Percentiles rank a stretch among this genome's conserved stretches.
Conservation (phyloP, 345 rosid genomes). For the Tarenaya hassleriana region DNA sequence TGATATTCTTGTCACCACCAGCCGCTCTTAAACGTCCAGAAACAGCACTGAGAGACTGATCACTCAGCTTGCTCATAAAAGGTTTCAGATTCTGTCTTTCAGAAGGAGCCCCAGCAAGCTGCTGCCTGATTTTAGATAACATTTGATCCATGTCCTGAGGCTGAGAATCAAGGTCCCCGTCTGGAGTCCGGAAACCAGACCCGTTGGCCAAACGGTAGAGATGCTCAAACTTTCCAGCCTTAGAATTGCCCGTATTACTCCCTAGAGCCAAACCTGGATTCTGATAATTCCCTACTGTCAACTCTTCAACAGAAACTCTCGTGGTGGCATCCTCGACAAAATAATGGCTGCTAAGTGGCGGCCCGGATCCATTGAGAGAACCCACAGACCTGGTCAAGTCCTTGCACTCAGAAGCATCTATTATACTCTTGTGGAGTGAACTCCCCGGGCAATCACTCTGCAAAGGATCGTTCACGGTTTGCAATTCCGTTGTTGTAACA, state of each 20-base stretch:
- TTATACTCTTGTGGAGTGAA: slow-evolving; percentile 23
- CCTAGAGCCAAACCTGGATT: slow-evolving; percentile 26
- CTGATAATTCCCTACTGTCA: slow-evolving; percentile 35
- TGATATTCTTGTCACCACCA: slow-evolving; percentile 26
- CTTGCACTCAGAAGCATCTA: slow-evolving; percentile 17
- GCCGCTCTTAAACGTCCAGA: slow-evolving; percentile 33
- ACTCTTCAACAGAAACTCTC: slow-evolving; percentile 35
- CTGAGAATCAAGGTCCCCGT: slow-evolving; percentile 30
- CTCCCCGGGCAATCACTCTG: slow-evolving; percentile 32
- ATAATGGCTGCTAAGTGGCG: slow-evolving; percentile 2
- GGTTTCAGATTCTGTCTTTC: slow-evolving; percentile 30
- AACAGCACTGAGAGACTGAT: slow-evolving; percentile 31
- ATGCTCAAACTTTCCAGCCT: slow-evolving; percentile 32
- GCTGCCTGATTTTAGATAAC: slow-evolving; percentile 32
- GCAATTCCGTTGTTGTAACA: slow-evolving; percentile 32
- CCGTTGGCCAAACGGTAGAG: slow-evolving; percentile 24
- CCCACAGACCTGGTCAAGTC: slow-evolving; percentile 18
- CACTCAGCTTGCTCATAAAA: slow-evolving; percentile 27
- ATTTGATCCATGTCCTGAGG: slow-evolving; percentile 33
- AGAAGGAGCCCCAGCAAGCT: slow-evolving; percentile 33
- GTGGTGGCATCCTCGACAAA: slow-evolving; percentile 25
- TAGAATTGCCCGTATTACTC: slow-evolving; percentile 22
- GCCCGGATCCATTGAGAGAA: slow-evolving; percentile 21
- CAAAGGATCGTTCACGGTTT: slow-evolving; percentile 18
- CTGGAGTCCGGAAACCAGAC: slow-evolving; percentile 22